phyloP scores from a whole-genome alignment of 768 basidiomycete species.

The Fistulinella prunicolor region DNA sequence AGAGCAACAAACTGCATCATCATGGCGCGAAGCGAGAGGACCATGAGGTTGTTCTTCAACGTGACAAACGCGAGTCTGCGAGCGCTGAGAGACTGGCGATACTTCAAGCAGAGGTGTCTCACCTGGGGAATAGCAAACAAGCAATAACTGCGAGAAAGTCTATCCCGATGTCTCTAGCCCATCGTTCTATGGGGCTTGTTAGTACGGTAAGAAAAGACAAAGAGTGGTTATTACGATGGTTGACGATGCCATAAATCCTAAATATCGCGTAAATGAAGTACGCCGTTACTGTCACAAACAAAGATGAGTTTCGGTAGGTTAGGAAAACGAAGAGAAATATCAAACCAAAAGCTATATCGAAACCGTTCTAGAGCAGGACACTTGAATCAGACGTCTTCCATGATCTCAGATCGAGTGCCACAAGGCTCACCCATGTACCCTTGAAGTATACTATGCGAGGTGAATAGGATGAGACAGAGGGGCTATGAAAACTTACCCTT shows the following conservation, averaged over 20 bases:
- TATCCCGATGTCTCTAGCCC: conserved; percentile 69
- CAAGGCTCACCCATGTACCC: conserved; percentile 68
- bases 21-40: conserved; percentile 86
- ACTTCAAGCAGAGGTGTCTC: conserved; percentile 2
- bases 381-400: conserved; percentile 16
- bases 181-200: conserved; percentile 41
- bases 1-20: conserved; percentile 82
- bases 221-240: conserved; percentile 46
- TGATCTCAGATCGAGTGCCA: conserved; percentile 9
- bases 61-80: conserved; percentile 89
- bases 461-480: conserved; percentile 3
- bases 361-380: conserved; percentile 64
- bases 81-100: neutral
- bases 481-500: conserved; percentile 49
- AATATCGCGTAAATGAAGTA: conserved; percentile 75
- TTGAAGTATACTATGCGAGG: conserved; percentile 66
- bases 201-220: neutral
- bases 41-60: conserved; percentile 75
- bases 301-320: conserved; percentile 1
- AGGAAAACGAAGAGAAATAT: neutral
- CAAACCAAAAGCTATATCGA: conserved; percentile 86
- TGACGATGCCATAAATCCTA: conserved; percentile 70
- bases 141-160: conserved; percentile 89
- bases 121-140: conserved; percentile 88
- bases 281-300: conserved; percentile 56